Conservation (phyloP, 2,329 filamentous ascomycete genomes). For the Claviceps lovelessii region DNA sequence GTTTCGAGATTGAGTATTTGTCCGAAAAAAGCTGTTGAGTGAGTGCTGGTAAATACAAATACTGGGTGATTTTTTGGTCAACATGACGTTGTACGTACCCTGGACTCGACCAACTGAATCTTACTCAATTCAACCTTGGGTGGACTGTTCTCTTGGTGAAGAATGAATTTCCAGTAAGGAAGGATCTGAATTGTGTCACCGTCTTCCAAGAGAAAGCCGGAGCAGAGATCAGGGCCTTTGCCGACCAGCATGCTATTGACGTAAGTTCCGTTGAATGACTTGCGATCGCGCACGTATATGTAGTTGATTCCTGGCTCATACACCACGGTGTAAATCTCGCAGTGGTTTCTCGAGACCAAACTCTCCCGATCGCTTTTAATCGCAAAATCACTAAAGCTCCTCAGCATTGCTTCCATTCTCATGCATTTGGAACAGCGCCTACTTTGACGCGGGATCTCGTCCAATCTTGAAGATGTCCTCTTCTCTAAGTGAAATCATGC, state of each 20-base stretch:
- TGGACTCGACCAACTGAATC: slow-evolving; percentile 19
- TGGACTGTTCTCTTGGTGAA: slow-evolving; percentile 16
- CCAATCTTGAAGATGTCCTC: slow-evolving; percentile 21
- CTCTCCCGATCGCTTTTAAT: slow-evolving; percentile 24
- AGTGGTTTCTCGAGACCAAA: slow-evolving; percentile 37
- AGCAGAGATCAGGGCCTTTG: slow-evolving; percentile 19
- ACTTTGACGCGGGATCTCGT: slow-evolving; percentile 22
- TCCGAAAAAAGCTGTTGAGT: slow-evolving; percentile 16
- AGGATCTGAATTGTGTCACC: slow-evolving; percentile 33
- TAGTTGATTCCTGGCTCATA: slow-evolving; percentile 31
- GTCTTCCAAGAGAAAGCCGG: slow-evolving; percentile 33
- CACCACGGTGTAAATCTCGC: slow-evolving; percentile 39
- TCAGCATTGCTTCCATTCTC: neutral
- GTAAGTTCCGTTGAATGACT: slow-evolving; percentile 38
- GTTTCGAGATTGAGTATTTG: slow-evolving; percentile 20
- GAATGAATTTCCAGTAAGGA: slow-evolving; percentile 23
- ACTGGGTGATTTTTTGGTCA: neutral
- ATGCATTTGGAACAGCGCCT: slow-evolving; percentile 4
- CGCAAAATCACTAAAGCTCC: slow-evolving; percentile 16
- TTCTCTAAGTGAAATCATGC: slow-evolving; percentile 16
- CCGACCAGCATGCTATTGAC: slow-evolving; percentile 35
- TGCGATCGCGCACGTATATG: slow-evolving; percentile 42
- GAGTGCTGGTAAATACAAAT: neutral
- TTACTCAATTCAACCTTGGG: slow-evolving; percentile 11
- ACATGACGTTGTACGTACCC: slow-evolving; percentile 11